Base-by-base conservation (phyloP, 345 rosid species). In the Eucalyptus guilfoylei region DNA sequence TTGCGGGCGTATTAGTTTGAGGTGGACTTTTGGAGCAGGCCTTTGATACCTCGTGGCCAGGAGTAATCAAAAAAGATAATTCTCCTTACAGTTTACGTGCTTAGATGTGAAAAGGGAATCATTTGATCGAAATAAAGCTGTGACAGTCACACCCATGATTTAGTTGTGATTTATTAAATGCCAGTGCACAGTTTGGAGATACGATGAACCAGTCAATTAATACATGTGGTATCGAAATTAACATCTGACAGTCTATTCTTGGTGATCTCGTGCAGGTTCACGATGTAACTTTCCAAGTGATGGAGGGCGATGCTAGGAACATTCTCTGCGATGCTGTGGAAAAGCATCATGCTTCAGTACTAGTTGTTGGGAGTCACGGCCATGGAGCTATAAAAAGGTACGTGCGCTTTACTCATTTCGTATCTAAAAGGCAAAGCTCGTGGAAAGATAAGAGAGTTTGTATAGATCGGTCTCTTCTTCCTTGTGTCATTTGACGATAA, bases 301-400 rank as follows among this genome's bases (percentile, higher is more conserved):
- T 91, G 7, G 99, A 97, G 92, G 99, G 99, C 8, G 99, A 97
- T 94, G 96, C 96, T 21, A 95, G 99, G 91, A 95, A 95, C 89
- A 93, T 96, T 34, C 94, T 97, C 2, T 97, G 98, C 40, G 98
- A 96, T 48, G 95, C 95, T 58, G 99, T 94, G 30, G 98, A 96
- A 16, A 95, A 88, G 87, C 95, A 95, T 91, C 95, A 91, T 72
- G 98, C 99, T 89, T 93, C 97, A 3, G 67, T 96, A 54, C 93
- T 97, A 80, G 98, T 93, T 60, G 97, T 96, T 5, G 99, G 99
- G 50, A 97, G 95, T 89, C 99, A 95, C 92, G 99, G 99, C 19
- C 93, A 97, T 92, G 99, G 99, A 90, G 97, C 98, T 87, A 92
- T 97, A 72, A 97, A 97, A 91, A 94, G 99, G 99, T 95, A 87